Conservation (phyloP, 192 early-diverging fungal genomes). For the Mortierella claussenii region DNA sequence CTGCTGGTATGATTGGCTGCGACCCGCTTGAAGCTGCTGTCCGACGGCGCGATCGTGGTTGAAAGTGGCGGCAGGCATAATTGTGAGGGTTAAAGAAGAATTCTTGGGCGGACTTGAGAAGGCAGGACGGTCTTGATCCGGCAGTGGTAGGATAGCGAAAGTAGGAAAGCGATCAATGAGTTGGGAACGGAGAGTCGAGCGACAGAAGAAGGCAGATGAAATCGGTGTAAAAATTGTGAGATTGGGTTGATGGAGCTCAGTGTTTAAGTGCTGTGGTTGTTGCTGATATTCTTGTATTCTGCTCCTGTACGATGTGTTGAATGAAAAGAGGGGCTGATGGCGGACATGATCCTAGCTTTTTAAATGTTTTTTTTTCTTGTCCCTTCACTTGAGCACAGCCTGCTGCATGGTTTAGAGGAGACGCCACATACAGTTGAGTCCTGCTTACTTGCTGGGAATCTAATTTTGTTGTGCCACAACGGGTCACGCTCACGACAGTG, state of each 20-base stretch:
- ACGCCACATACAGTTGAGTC: neutral
- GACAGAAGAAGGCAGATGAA: neutral
- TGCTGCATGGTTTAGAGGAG: no score
- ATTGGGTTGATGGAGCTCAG: no score
- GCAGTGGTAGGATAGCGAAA: neutral
- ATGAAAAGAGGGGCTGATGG: neutral
- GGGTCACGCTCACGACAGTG: slow-evolving; percentile 4
- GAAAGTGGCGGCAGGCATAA: slow-evolving; percentile 35
- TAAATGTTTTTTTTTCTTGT: neutral
- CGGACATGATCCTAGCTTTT: neutral
- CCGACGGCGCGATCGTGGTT: slow-evolving; percentile 25
- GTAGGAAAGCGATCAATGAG: neutral
- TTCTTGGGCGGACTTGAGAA: neutral
- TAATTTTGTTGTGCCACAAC: slow-evolving; percentile 3
- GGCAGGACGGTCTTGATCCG: no score
- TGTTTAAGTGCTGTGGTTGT: neutral
- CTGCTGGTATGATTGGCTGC: slow-evolving; percentile 14
- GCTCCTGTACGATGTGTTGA: neutral
- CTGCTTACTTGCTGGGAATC: neutral
- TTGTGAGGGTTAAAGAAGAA: no score
- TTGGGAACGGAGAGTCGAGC: neutral
- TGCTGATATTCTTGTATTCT: neutral
- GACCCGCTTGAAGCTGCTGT: no score
- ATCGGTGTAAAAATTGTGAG: no score
- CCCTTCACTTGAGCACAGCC: no score